These are phyloP conservation scores for Coleophoma cylindrospora DNA, from an alignment of 2,329 filamentous ascomycete species.

Conservation along the genomic window DNA sequence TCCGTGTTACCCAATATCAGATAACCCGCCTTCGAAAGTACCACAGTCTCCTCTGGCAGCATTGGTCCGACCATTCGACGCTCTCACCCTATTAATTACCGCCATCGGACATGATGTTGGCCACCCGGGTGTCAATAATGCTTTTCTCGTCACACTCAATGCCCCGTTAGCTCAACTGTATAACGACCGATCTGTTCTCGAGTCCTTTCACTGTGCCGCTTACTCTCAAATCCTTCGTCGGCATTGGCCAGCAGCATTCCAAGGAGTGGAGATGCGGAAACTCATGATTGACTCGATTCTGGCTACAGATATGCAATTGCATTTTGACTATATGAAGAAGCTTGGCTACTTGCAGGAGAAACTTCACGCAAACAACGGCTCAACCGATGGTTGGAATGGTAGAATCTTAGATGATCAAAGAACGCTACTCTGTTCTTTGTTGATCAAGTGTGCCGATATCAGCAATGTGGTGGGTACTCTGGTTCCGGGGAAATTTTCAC, in stretches of 20 bases:
- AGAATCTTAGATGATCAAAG: slow-evolving; percentile 73
- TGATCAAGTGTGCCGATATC: slow-evolving; percentile 98
- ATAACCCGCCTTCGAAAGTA: slow-evolving; percentile 1
- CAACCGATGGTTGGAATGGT: slow-evolving; percentile 69
- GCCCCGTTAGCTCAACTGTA: slow-evolving; percentile 91
- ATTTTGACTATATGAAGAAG: slow-evolving; percentile 95
- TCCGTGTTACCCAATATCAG: slow-evolving; percentile 53
- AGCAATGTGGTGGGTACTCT: slow-evolving; percentile 80
- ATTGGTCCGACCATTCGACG: slow-evolving; percentile 81
- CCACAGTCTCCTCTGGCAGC: slow-evolving; percentile 62
- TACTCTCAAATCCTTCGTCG: slow-evolving; percentile 93
- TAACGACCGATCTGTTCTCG: slow-evolving; percentile 93
- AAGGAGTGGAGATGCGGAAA: slow-evolving; percentile 73
- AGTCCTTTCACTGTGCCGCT: slow-evolving; percentile 95
- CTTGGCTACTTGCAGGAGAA: slow-evolving; percentile 77
- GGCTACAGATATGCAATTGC: slow-evolving; percentile 94
- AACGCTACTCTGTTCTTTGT: slow-evolving; percentile 76
- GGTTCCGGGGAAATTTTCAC: neutral
- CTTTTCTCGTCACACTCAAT: slow-evolving; percentile 87
- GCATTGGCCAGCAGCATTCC: slow-evolving; percentile 82
- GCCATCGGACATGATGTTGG: slow-evolving; percentile 98
- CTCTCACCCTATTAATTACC: slow-evolving; percentile 81
- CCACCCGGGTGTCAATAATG: slow-evolving; percentile 96
- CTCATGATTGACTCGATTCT: slow-evolving; percentile 97
- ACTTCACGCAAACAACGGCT: slow-evolving; percentile 61